Base-by-base conservation (phyloP, 805 yeast species). In the Hanseniaspora mollemarum region DNA sequence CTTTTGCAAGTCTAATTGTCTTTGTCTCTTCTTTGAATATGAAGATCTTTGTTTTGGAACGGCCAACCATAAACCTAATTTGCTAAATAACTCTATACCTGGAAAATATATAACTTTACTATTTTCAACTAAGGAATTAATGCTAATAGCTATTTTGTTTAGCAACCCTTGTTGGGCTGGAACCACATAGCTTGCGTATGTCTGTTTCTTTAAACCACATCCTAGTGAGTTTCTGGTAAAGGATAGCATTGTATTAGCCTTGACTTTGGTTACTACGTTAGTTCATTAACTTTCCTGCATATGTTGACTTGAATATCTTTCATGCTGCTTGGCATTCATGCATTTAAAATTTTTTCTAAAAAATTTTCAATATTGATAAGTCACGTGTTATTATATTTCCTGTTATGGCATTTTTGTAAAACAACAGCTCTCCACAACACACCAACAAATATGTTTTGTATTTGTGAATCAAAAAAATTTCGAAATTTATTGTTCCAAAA, bases 21-120 rank as follows among this genome's bases (percentile, higher is more conserved):
- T 79, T 63, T 77, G 81, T 66, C 96, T 80, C 61, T 85, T 83
- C 66, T 86, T 84, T 69, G 78, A 78, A 64, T 87, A 86, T 7
- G 97, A 87, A 1, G 79, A 79, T 66, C 87, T 88, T 77, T 88
- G 87, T 72, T 92, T 92, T 51, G 98, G 97, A 6, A 80, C 96
- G 5, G 98, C 98, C 57, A 72, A 71, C 49, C 86, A 69, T 28
- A 84, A 75, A n/a, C 94, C 95, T 56, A 79, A 74, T 57, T 78
- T 83, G 28, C 72, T 65, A 64, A 73, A 72, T 53, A 69, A 64
- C 18, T 65, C 72, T 28, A 60, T 61, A 10, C 43, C 43, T n/a
- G 43, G 43, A 39, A 39, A 25, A 3, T 4, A 16, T 25, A 39
- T 12, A 10, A 62, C 65, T 6, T 57, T 53, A 21, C 3, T 16